Conservation (phyloP, 441 rosid species). For the Corymbia citriodora region DNA sequence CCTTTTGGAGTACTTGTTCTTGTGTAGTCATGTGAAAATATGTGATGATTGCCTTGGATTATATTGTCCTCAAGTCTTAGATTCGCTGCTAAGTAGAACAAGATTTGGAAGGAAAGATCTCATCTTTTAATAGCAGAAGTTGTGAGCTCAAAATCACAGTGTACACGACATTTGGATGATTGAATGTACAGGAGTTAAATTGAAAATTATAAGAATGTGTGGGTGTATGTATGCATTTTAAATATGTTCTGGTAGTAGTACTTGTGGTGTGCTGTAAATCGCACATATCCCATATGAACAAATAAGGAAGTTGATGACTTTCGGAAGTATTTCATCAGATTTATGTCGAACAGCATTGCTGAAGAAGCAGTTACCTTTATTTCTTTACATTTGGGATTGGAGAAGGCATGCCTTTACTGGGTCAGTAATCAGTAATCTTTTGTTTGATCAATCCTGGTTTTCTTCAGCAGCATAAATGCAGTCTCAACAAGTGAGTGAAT, state of each 20-base stretch:
- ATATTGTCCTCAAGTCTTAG: neutral
- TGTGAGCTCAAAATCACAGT: neutral
- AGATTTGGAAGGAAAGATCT: neutral
- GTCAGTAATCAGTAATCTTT: neutral
- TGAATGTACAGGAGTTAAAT: neutral
- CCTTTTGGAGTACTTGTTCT: neutral
- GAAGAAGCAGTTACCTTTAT: neutral
- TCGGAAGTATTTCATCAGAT: neutral
- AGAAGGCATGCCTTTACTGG: neutral
- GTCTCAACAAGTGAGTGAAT: conserved; percentile 63
- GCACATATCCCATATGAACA: neutral
- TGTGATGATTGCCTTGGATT: neutral
- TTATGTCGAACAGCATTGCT: neutral
- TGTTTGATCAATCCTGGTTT: neutral
- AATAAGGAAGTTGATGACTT: neutral
- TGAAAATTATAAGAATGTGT: neutral
- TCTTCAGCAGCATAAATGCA: conserved; percentile 41
- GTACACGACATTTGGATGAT: neutral
- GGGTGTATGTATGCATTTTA: neutral
- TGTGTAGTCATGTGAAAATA: neutral
- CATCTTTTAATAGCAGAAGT: neutral
- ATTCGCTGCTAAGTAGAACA: neutral
- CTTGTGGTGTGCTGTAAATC: neutral
- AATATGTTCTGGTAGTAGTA: neutral
- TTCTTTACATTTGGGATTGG: neutral